Evolutionary conservation across 768 basidiomycete species (phyloP), one percentile per base, ranked within the genome.

Genomic region (Fomitopsis serialis): DNA sequence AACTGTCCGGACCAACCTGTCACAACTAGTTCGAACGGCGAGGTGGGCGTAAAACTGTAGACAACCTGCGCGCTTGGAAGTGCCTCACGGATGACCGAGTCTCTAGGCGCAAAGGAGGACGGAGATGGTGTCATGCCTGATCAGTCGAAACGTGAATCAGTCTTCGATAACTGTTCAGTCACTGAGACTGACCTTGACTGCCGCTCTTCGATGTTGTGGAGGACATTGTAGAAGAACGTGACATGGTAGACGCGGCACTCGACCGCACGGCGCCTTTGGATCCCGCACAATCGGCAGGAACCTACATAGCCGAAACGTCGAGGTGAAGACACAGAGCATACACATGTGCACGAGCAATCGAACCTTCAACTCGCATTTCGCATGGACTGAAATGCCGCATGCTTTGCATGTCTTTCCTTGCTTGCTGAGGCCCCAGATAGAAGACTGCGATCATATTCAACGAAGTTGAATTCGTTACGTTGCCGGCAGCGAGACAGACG

Each of bases 301-400:
- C 78, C 88, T 90, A 42, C 21, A 27, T n/a, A n/a, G 52, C 37
- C 34, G 34, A 53, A 60, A 42, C 23, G 45, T 45, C 19, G 44
- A 45, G 25, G 45, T 47, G 3, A 12, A 48, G 34, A 40, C 45
- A n/a, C 58, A 56, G 32, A 53, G 32, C 43, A 56, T 32, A 23
- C 19, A 23, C 47, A n/a, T 6, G 7, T 29, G 23, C 19, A 6
- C 27, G 15, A 37, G 64, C 48, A 42, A 32, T 32, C 29, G n/a
- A n/a, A 87, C 91, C 81, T 92, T 93, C 46, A 93, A 68, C 66
- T 92, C 92, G 68, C 92, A 93, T 67, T 89, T 92, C 45, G 82
- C 72, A 65, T 92, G 91, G 7, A 92, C 90, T 19, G 86, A 85
- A 47, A 92, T 68, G 1, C 85, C 83, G 64, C 92, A 93, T 12